Evolutionary conservation across 768 basidiomycete genomes (phyloP), one percentile per base, ranked within the genome.

Genomic region (Cystobasidium ongulense): DNA sequence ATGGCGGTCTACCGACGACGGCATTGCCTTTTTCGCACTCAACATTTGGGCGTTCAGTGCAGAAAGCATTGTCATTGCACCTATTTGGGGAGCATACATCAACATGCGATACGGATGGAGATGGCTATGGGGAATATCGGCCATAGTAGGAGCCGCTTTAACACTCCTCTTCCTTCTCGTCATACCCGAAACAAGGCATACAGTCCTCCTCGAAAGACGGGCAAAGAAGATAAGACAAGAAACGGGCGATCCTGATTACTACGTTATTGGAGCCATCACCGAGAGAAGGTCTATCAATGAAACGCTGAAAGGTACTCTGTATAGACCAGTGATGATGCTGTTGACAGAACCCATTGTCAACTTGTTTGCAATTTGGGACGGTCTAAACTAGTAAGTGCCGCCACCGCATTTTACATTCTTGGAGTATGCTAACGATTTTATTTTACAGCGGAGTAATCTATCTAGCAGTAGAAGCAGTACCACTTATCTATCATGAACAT

Each of bases 11-110:
- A 71, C 68, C 3, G 68, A 71, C 43, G 68, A 71, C 1, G 36
- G 36, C 18, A 43, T 63, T 18, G 68, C 72, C 8, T 25, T 29
- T 35, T 75, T 73, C 25, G 74, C 74, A 1, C 57, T 75, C 68
- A 75, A 75, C 38, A 62, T 64, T 36, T 75, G 74, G 74, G 70
- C 70, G 5, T 54, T 75, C n/a, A 33, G 39, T 43, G 74, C 70
- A 10, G 74, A 75, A 29, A 52, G 39, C 46, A 71, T 75, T 35
- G 63, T 75, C 1, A 59, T 71, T 13, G 68, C 52, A 1, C 74
- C 74, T 13, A 66, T 72, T 3, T 72, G 54, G 33, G 54, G 71
- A 21, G 68, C 59, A 7, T 75, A 72, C 35, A 75, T 75, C 53
- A 54, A 36, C n/a, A 43, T 33, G 21, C n/a, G 36, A 8, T 43